Evolutionary conservation across 2,329 filamentous ascomycete genomes (phyloP).

Genomic region (Berkeleyomyces basicola): DNA sequence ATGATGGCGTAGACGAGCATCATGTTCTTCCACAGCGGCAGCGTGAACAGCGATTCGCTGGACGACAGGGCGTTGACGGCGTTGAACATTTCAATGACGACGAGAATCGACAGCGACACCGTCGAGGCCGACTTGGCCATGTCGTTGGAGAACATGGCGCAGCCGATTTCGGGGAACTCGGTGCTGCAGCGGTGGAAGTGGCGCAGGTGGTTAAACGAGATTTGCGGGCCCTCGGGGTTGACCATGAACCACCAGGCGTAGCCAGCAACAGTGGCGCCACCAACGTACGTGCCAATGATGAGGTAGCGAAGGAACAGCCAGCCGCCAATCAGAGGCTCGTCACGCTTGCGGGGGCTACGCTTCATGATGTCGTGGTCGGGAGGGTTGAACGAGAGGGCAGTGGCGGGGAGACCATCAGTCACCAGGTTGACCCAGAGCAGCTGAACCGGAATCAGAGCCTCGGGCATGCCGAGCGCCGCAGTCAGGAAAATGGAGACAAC

Average conservation of each 20-base stretch:
- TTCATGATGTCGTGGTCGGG: constrained; percentile 98
- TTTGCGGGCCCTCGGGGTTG: constrained; percentile 76
- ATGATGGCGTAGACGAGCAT: constrained; percentile 91
- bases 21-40: constrained; percentile 97
- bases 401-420: constrained; percentile 90
- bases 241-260: constrained; percentile 99
- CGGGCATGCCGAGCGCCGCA: constrained; percentile 89
- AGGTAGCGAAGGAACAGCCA: constrained; percentile 98
- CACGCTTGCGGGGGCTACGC: constrained; percentile 74
- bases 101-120: constrained; percentile 76
- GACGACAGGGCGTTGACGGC: constrained; percentile 96
- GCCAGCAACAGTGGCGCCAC: constrained; percentile 82
- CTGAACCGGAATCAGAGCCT: constrained; percentile 91
- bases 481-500: constrained; percentile 98
- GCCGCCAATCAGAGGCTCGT: constrained; percentile 79
- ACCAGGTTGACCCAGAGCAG: constrained; percentile 98
- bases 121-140: constrained; percentile 83
- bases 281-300: constrained; percentile 89
- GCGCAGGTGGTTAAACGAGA: constrained; percentile 72
- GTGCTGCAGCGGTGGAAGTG: constrained; percentile 88
- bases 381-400: constrained; percentile 93
- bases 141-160: constrained; percentile 75
- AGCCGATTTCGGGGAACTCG: constrained; percentile 77
- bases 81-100: constrained; percentile 99
- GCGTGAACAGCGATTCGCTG: constrained; percentile 80